Conservation (phyloP, 345 rosid genomes). For the Ceriops tagal region DNA sequence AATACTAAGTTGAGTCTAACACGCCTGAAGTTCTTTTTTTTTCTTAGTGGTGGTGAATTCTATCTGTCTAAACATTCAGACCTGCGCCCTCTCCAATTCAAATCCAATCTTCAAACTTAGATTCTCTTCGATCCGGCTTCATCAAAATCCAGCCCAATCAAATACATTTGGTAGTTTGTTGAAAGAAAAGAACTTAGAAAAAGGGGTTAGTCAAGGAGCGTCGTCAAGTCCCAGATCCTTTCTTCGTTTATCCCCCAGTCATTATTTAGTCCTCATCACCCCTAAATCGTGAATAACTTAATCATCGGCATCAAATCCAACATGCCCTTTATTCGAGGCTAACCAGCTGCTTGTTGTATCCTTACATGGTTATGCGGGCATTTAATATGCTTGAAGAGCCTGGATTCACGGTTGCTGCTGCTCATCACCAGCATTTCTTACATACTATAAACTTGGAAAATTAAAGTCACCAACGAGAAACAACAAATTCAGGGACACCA, state of each 20-base stretch:
- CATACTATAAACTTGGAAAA: no score
- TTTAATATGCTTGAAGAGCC: neutral
- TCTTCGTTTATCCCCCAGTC: constrained; percentile 3
- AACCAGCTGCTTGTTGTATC: constrained; percentile 21
- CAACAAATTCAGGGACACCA: neutral
- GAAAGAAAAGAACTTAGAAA: neutral
- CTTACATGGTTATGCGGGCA: neutral
- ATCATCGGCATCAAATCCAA: constrained; percentile 19
- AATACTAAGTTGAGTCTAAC: no score
- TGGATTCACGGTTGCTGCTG: neutral
- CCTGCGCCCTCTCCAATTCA: no score
- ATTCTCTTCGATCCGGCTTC: no score
- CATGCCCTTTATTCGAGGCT: constrained; percentile 24
- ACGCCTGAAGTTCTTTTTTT: no score
- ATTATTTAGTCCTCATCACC: neutral
- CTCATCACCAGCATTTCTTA: no score
- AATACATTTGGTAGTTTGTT: constrained; percentile 18
- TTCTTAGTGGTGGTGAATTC: no score
- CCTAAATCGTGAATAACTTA: constrained; percentile 6
- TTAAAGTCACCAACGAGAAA: no score
- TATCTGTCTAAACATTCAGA: no score
- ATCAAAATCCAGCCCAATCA: no score
- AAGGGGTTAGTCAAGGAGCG: constrained; percentile 27
- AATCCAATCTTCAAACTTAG: no score
- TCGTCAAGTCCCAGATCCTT: constrained; percentile 33